phyloP scores from a whole-genome alignment of 805 yeast species.

The Scheffersomyces spartinae region DNA sequence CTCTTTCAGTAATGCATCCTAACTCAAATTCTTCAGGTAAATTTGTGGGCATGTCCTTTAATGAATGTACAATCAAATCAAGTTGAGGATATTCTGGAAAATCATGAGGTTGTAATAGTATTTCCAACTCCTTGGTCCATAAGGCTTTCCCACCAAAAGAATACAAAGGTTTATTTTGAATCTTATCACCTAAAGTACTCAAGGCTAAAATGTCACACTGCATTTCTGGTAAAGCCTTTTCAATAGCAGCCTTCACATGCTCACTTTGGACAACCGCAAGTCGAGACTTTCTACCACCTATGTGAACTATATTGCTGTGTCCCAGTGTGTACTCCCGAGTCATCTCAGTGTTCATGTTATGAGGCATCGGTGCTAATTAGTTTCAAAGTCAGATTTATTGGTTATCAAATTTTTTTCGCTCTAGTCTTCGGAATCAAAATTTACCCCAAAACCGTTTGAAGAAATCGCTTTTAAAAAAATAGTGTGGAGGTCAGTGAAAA shows the following conservation, averaged over 20 bases:
- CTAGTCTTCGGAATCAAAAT: too few species aligned
- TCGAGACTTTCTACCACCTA: conserved; percentile 85
- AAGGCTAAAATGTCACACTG: conserved; percentile 70
- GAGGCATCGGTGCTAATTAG: too few species aligned
- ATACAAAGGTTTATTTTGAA: conserved; percentile 75
- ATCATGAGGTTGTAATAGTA: conserved; percentile 48
- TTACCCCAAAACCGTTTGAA: too few species aligned
- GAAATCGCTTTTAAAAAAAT: too few species aligned
- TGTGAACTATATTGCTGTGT: too few species aligned
- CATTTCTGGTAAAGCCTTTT: conserved; percentile 47
- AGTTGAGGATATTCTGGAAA: conserved; percentile 53
- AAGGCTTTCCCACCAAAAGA: conserved; percentile 93
- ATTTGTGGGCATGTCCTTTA: conserved; percentile 87
- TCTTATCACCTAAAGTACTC: conserved; percentile 83
- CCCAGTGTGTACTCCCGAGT: too few species aligned
- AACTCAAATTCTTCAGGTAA: conserved; percentile 83
- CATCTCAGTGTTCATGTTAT: too few species aligned
- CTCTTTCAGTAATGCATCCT: conserved; percentile 78
- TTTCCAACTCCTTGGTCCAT: conserved; percentile 95
- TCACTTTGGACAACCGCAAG: conserved; percentile 84
- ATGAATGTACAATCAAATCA: conserved; percentile 86
- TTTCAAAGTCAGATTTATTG: too few species aligned
- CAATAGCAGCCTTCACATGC: conserved; percentile 52
- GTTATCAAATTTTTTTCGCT: too few species aligned
- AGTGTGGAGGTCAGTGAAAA: too few species aligned